Conservation (phyloP, 2,329 filamentous ascomycete species). For the Kalaharituber pfeilii region DNA sequence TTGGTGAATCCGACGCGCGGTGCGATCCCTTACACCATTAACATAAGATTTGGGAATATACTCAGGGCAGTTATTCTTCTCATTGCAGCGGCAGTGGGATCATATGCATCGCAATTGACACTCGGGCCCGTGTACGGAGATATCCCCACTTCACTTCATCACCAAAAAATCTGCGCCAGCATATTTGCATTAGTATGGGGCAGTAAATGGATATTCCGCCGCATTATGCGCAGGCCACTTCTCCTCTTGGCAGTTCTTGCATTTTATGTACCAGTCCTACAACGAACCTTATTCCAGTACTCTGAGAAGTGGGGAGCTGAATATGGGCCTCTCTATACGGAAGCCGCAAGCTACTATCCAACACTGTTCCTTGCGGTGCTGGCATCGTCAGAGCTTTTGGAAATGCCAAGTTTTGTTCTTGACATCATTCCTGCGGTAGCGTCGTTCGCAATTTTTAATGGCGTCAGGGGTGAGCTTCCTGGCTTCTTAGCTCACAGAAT, state of each 20-base stretch:
- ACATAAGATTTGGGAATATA: too few relatives aligned
- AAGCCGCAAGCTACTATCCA: slow-evolving; percentile 54
- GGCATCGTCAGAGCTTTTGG: slow-evolving; percentile 46
- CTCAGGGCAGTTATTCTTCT: background rate
- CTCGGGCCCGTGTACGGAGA: slow-evolving; percentile 79
- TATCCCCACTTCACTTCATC: slow-evolving; percentile 57
- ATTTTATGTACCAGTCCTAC: slow-evolving; percentile 53
- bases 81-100: slow-evolving; percentile 43
- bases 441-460: slow-evolving; percentile 24
- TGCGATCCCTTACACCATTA: background rate
- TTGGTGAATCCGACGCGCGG: too few relatives aligned
- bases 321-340: slow-evolving; percentile 59
- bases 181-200: slow-evolving; percentile 57
- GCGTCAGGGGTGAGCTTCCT: slow-evolving; percentile 50
- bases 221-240: slow-evolving; percentile 34
- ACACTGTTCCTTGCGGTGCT: slow-evolving; percentile 47
- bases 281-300: slow-evolving; percentile 51
- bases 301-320: slow-evolving; percentile 49
- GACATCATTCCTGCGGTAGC: slow-evolving; percentile 10
- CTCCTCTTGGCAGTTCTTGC: slow-evolving; percentile 54
- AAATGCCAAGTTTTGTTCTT: slow-evolving; percentile 26
- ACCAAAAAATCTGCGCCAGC: slow-evolving; percentile 46
- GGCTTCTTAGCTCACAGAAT: slow-evolving; percentile 43
- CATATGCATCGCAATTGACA: slow-evolving; percentile 54
- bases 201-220: slow-evolving; percentile 40